These are phyloP conservation scores for Luzula sylvatica DNA, from an alignment of 176 grass and related monocot species.

Conservation along the genomic window DNA sequence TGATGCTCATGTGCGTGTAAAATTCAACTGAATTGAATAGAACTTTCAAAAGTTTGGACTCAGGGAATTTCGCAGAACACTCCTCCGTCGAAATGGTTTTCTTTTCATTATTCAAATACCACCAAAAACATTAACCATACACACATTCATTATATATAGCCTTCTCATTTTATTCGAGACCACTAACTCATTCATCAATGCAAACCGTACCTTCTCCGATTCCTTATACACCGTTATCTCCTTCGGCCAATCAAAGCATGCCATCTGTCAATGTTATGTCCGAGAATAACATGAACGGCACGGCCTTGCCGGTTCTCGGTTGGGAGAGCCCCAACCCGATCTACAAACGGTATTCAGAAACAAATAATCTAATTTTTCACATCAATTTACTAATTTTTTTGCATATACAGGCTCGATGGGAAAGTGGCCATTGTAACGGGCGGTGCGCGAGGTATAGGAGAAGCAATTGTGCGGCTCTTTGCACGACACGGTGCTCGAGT, in stretches of 20 bases:
- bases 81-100: neutral
- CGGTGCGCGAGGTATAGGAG: conserved; percentile 71
- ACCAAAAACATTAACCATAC: no score
- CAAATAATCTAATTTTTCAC: neutral
- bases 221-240: conserved; percentile 15
- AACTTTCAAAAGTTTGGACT: neutral
- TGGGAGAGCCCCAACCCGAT: conserved; percentile 56
- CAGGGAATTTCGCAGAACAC: conserved; percentile 9
- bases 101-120: neutral
- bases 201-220: conserved; percentile 25
- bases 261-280: conserved; percentile 34
- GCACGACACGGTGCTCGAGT: conserved; percentile 58
- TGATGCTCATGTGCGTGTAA: neutral
- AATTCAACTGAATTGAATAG: conserved; percentile 6
- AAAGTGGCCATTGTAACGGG: conserved; percentile 88
- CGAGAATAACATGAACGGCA: conserved; percentile 39
- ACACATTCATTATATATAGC: conserved; percentile 1
- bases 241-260: conserved; percentile 26
- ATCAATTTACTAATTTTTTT: neutral
- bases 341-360: conserved; percentile 49
- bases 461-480: conserved; percentile 64
- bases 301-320: conserved; percentile 26
- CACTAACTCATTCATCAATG: neutral
- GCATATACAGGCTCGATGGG: conserved; percentile 47
- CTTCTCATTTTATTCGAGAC: neutral